These are phyloP conservation scores for Lichtheimia ramosa DNA, from an alignment of 371 early-diverging fungal species.

Conservation along the genomic window DNA sequence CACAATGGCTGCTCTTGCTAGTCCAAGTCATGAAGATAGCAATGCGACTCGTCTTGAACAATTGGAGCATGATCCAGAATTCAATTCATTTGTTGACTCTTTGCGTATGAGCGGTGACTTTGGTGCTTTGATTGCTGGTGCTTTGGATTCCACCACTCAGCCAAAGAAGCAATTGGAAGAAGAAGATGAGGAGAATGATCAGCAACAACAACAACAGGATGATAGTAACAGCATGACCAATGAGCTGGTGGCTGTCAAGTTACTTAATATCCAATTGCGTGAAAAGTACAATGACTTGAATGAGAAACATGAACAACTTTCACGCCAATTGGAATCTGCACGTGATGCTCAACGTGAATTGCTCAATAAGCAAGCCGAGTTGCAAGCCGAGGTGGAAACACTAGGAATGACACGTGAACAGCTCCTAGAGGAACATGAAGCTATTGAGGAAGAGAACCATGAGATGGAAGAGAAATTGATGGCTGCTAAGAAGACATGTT, in stretches of 20 bases:
- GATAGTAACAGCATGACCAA: not conserved
- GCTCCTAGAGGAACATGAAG: conserved; percentile 29
- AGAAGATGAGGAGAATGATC: not conserved
- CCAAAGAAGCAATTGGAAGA: not conserved
- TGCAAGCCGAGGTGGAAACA: conserved; percentile 32
- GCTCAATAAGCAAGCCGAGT: conserved; percentile 21
- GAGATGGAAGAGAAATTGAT: conserved; percentile 21
- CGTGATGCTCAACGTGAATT: not conserved
- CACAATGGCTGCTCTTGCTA: conserved; percentile 1
- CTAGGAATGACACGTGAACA: conserved; percentile 24
- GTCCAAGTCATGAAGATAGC: not conserved
- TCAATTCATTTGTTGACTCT: conserved; percentile 33
- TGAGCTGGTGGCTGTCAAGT: not conserved
- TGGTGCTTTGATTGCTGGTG: conserved; percentile 41
- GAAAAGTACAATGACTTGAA: conserved; percentile 2
- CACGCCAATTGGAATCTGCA: not conserved
- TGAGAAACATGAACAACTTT: not conserved
- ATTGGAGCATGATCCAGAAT: conserved; percentile 36
- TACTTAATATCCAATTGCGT: not conserved
- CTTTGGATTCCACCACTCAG: conserved; percentile 15
- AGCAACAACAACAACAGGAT: not conserved
- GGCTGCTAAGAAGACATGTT: conserved; percentile 33
- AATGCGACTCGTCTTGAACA: conserved; percentile 5
- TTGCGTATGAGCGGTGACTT: conserved; percentile 40
- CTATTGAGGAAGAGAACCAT: conserved; percentile 29